phyloP scores from a whole-genome alignment of 1,284 basidiomycete genomes.

The Macrocystidia cucumis region DNA sequence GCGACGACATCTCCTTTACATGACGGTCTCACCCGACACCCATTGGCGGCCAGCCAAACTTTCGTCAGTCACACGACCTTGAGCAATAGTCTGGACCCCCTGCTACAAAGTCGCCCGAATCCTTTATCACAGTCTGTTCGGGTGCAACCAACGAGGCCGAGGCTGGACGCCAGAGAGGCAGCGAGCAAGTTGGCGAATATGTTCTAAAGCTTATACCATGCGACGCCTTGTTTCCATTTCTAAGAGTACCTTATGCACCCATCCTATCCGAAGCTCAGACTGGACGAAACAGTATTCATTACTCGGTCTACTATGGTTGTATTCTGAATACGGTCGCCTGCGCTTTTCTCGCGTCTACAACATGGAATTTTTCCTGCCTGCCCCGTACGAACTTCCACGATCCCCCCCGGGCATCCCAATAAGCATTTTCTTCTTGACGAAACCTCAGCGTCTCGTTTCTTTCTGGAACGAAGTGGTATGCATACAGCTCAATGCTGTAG shows the following conservation, averaged over 20 bases:
- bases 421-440: constrained; percentile 41
- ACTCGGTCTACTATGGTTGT: neutral
- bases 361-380: constrained; percentile 37
- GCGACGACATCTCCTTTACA: constrained; percentile 15
- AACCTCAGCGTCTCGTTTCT: constrained; percentile 38
- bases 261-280: constrained; percentile 2
- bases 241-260: neutral
- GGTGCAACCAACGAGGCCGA: constrained; percentile 54
- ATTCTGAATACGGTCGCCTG: constrained; percentile 2
- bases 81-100: constrained; percentile 51
- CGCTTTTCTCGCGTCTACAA: constrained; percentile 23
- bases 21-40: constrained; percentile 13
- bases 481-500: constrained; percentile 46
- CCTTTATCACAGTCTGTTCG: constrained; percentile 64
- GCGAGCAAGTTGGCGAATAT: constrained; percentile 84
- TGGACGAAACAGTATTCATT: constrained; percentile 1
- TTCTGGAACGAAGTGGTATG: constrained; percentile 40
- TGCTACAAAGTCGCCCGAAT: constrained; percentile 48
- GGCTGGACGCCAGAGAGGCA: constrained; percentile 75
- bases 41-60: constrained; percentile 18
- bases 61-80: too few species aligned
- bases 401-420: constrained; percentile 30
- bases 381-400: constrained; percentile 43
- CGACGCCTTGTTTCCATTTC: too few species aligned
- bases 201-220: constrained; percentile 61